Conservation (phyloP, 106 monocot species). For the Cymbidium sinense region DNA sequence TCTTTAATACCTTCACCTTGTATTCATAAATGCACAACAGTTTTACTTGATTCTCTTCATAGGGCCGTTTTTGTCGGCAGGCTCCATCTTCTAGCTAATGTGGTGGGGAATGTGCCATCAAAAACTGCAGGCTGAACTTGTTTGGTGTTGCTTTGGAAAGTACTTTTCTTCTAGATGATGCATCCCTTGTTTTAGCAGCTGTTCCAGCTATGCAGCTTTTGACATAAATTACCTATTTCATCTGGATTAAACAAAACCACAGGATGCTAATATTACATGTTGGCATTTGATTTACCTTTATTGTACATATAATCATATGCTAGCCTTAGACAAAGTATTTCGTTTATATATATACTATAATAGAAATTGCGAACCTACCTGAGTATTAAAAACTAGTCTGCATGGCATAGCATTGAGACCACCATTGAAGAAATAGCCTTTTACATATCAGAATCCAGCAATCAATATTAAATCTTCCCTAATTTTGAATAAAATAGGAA, state of each 20-base stretch:
- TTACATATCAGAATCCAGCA: not conserved
- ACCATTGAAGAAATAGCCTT: not conserved
- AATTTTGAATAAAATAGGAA: not conserved
- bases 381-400: no score
- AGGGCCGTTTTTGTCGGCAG: not conserved
- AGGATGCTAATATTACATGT: not conserved
- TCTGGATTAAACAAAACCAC: not conserved
- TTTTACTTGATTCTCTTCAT: not conserved
- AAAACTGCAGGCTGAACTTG: not conserved
- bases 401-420: not conserved
- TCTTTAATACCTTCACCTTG: not conserved
- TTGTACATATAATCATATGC: not conserved
- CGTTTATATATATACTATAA: no score
- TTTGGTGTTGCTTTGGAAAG: not conserved
- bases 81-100: slow-evolving; percentile 1
- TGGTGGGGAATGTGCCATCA: not conserved
- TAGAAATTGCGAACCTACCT: no score
- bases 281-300: not conserved
- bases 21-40: not conserved
- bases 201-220: not conserved
- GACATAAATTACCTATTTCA: not conserved
- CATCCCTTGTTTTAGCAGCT: not conserved
- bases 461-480: not conserved
- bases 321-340: no score
- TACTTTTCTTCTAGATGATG: not conserved